Percentiles rank a stretch among this genome's conserved stretches.
These are phyloP conservation scores for Mycena metata DNA, from an alignment of 768 basidiomycete genomes.

Conservation along the genomic window DNA sequence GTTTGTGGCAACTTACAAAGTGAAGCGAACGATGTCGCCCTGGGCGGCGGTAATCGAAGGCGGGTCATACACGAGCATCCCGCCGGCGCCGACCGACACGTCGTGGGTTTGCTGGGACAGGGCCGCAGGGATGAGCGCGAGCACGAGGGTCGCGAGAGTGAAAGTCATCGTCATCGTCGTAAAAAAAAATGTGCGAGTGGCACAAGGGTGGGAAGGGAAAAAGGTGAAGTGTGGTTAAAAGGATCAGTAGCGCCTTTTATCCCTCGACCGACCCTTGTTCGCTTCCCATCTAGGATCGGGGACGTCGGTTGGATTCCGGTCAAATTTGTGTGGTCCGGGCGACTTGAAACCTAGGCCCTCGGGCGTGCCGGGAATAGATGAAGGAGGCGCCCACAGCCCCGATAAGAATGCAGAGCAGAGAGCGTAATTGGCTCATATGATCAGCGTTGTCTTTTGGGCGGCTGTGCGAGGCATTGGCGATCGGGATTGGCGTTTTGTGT, in stretches of 20 bases:
- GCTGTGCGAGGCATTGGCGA: neutral
- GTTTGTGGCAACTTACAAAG: slow-evolving; percentile 37
- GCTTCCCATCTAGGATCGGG: neutral
- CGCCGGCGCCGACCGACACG: slow-evolving; percentile 40
- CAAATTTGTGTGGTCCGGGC: too few relatives aligned
- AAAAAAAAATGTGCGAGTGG: slow-evolving; percentile 14
- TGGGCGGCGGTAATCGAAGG: slow-evolving; percentile 34
- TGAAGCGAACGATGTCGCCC: slow-evolving; percentile 39
- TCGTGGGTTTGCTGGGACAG: slow-evolving; percentile 24
- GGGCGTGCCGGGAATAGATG: neutral
- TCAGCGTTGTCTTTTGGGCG: too few relatives aligned
- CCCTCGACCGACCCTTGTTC: neutral
- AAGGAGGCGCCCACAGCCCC: neutral
- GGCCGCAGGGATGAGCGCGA: slow-evolving; percentile 30
- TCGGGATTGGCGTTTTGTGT: slow-evolving; percentile 14
- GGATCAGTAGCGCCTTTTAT: slow-evolving; percentile 2
- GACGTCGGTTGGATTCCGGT: neutral
- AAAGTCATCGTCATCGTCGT: slow-evolving; percentile 7
- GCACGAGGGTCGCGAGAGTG: slow-evolving; percentile 1
- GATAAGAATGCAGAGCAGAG: neutral
- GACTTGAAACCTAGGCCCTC: neutral
- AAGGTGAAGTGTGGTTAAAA: neutral
- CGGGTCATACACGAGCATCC: slow-evolving; percentile 35
- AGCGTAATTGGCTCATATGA: slow-evolving; percentile 1
- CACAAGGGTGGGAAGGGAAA: neutral